phyloP scores from a whole-genome alignment of 2,329 filamentous ascomycete species.

The Pezizomycotina sp. region DNA sequence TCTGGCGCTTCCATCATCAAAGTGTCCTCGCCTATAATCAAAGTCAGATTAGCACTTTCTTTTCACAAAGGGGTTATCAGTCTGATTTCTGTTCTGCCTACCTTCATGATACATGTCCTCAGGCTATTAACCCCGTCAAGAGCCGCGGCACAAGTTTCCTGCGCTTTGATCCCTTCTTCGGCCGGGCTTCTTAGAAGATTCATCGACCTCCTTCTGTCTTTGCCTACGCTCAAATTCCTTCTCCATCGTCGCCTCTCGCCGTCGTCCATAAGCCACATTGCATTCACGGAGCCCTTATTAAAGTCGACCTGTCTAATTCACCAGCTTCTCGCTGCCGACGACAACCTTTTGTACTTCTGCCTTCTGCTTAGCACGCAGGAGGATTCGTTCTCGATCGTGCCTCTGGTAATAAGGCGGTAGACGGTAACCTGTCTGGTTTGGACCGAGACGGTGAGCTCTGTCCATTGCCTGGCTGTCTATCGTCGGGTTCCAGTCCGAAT shows the following conservation, averaged over 20 bases:
- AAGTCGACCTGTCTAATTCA: slow-evolving; percentile 62
- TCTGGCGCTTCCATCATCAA: slow-evolving; percentile 71
- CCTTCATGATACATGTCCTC: slow-evolving; percentile 99
- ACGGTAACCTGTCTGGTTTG: slow-evolving; percentile 94
- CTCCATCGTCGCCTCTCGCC: slow-evolving; percentile 56
- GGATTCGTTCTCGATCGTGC: slow-evolving; percentile 93
- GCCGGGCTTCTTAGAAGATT: slow-evolving; percentile 31
- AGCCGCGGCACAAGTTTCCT: slow-evolving; percentile 31
- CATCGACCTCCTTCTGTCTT: slow-evolving; percentile 37
- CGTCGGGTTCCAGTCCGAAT: slow-evolving; percentile 97
- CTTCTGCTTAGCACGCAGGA: slow-evolving; percentile 91
- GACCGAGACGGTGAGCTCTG: slow-evolving; percentile 82
- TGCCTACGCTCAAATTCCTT: slow-evolving; percentile 25
- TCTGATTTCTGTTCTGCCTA: slow-evolving; percentile 35
- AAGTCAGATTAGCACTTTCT: slow-evolving; percentile 26
- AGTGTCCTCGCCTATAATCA: slow-evolving; percentile 66
- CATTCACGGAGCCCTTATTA: slow-evolving; percentile 81
- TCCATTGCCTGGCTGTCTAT: slow-evolving; percentile 99
- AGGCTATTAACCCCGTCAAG: slow-evolving; percentile 31
- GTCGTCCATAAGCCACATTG: slow-evolving; percentile 95
- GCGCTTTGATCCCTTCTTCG: slow-evolving; percentile 44
- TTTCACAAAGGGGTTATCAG: slow-evolving; percentile 3
- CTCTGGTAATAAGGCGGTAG: slow-evolving; percentile 89
- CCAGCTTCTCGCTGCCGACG: slow-evolving; percentile 67
- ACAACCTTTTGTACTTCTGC: slow-evolving; percentile 97